Conservation (phyloP, 768 basidiomycete genomes). For the Cystobasidium onofrii region DNA sequence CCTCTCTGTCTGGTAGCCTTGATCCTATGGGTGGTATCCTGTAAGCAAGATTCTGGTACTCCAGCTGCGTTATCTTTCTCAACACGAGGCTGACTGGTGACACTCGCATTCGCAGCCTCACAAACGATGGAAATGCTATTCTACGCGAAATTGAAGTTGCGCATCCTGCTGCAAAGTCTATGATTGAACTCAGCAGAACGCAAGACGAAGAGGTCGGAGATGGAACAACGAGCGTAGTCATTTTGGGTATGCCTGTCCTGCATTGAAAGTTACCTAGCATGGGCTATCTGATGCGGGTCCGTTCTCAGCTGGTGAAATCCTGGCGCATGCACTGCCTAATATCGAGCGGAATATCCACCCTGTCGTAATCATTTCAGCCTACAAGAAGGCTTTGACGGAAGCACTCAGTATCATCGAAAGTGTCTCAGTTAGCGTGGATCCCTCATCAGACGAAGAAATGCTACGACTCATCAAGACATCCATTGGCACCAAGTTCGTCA, state of each 20-base stretch:
- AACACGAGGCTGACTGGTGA: background rate
- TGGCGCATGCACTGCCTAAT: slow-evolving; percentile 84
- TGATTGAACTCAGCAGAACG: slow-evolving; percentile 96
- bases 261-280: no score
- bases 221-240: slow-evolving; percentile 96
- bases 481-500: slow-evolving; percentile 96
- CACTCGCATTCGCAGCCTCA: slow-evolving; percentile 54
- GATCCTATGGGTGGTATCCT: slow-evolving; percentile 93
- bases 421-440: slow-evolving; percentile 84
- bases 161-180: slow-evolving; percentile 97
- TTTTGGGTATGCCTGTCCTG: slow-evolving; percentile 68
- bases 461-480: slow-evolving; percentile 93
- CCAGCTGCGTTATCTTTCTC: background rate
- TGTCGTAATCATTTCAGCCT: slow-evolving; percentile 95
- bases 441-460: slow-evolving; percentile 78
- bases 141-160: slow-evolving; percentile 97
- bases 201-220: slow-evolving; percentile 99
- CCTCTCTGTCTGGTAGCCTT: slow-evolving; percentile 17
- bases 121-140: slow-evolving; percentile 98
- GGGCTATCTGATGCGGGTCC: no score
- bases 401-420: slow-evolving; percentile 77
- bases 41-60: slow-evolving; percentile 49
- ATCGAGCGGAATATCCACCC: slow-evolving; percentile 97
- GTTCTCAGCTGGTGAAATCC: slow-evolving; percentile 77
- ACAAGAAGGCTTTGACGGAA: slow-evolving; percentile 89